Percentiles rank a stretch among this genome's conserved stretches.
Conservation (phyloP, 140 eudicot genomes). For the Senecio squalidus region DNA sequence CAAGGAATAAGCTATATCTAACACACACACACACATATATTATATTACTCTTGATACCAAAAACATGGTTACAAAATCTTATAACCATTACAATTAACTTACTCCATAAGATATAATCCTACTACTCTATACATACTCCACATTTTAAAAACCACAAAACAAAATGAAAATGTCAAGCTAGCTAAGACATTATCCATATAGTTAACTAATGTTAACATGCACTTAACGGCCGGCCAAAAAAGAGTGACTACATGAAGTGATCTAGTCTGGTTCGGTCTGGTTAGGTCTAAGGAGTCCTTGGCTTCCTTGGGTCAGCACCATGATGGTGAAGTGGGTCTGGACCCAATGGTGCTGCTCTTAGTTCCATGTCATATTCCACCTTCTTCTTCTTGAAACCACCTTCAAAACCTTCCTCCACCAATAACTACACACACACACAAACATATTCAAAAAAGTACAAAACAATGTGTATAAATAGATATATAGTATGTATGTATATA, state of each 20-base stretch:
- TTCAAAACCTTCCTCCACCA: conserved; percentile 26
- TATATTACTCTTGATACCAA: conserved; percentile 1
- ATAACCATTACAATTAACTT: conserved; percentile 8
- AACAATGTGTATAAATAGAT: background rate
- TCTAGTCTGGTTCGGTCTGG: too few relatives aligned
- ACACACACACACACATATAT: too few relatives aligned
- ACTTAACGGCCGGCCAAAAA: conserved; percentile 10
- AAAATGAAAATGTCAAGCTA: background rate
- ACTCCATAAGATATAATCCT: background rate
- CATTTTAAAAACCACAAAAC: conserved; percentile 7
- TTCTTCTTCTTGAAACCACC: conserved; percentile 14
- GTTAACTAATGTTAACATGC: conserved; percentile 7
- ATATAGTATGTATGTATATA: background rate
- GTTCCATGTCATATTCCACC: conserved; percentile 29
- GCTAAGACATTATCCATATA: conserved; percentile 14
- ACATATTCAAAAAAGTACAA: background rate
- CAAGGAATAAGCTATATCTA: too few relatives aligned
- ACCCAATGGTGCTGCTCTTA: conserved; percentile 48
- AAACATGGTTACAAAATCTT: conserved; percentile 11
- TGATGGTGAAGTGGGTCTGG: conserved; percentile 58
- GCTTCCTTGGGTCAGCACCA: conserved; percentile 44
- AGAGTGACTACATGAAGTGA: background rate
- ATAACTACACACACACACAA: conserved; percentile 21
- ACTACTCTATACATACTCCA: conserved; percentile 13
- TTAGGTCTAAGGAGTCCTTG: conserved; percentile 35